phyloP scores from a whole-genome alignment of 1,284 basidiomycete genomes.

The Tranzscheliella williamsii region DNA sequence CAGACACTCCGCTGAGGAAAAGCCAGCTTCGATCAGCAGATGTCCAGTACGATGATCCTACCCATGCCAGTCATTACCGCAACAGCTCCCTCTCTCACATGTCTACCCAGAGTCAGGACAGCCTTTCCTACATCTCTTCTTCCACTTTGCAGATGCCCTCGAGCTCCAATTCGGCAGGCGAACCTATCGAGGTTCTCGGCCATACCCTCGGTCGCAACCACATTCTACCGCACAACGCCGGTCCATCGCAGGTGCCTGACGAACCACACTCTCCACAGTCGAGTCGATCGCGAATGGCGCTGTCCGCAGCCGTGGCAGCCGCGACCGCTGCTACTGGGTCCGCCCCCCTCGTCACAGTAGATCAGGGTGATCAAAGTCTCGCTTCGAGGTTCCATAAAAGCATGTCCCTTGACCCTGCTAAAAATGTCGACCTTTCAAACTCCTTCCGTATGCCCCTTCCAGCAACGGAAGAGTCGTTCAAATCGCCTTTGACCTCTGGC shows the following conservation, averaged over 20 bases:
- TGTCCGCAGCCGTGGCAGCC: neutral
- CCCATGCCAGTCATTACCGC: conserved; percentile 12
- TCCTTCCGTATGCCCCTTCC: too few species aligned
- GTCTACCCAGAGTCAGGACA: neutral
- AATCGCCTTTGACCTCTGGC: too few species aligned
- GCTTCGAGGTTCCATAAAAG: neutral
- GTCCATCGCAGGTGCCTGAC: neutral
- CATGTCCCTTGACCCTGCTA: neutral
- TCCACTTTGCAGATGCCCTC: neutral
- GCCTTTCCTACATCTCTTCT: neutral
- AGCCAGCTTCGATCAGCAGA: neutral
- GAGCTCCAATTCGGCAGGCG: neutral
- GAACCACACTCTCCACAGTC: neutral
- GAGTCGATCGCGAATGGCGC: neutral
- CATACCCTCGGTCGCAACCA: conserved; percentile 2
- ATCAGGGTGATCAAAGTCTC: neutral
- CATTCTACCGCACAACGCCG: neutral
- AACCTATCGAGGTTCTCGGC: conserved; percentile 24
- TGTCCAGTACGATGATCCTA: neutral
- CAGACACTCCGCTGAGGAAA: neutral
- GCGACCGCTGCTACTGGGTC: neutral
- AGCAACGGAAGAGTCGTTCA: too few species aligned
- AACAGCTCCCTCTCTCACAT: conserved; percentile 7
- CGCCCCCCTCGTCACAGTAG: neutral
- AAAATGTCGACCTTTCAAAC: too few species aligned